These are phyloP conservation scores for Chlorella sorokiniana DNA, from an alignment of 139 green algal genomes.

Conservation along the genomic window DNA sequence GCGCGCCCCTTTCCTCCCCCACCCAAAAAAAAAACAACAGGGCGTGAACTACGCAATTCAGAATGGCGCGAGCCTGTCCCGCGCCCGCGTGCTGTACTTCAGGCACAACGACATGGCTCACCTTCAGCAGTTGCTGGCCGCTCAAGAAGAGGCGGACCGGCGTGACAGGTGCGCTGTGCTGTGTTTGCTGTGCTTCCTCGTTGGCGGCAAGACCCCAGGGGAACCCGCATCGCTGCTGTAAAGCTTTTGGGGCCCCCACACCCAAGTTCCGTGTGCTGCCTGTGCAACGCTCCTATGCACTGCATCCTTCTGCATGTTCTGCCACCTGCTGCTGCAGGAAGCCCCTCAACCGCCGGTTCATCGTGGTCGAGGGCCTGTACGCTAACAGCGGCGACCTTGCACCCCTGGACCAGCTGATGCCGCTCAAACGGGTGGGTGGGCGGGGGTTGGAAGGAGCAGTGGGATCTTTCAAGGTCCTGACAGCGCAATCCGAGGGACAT, in stretches of 20 bases:
- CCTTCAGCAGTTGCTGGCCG: constrained; percentile 77
- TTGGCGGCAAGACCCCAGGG: background rate
- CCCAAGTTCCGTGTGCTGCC: background rate
- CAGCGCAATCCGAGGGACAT: too few relatives aligned
- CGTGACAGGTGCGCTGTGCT: constrained; percentile 41
- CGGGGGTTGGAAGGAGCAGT: too few relatives aligned
- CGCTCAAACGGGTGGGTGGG: constrained; percentile 81
- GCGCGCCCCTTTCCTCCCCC: too few relatives aligned
- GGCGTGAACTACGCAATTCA: constrained; percentile 83
- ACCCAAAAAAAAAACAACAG: too few relatives aligned
- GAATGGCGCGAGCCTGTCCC: constrained; percentile 73
- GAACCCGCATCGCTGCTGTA: background rate
- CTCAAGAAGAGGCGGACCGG: constrained; percentile 60
- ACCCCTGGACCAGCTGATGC: constrained; percentile 77
- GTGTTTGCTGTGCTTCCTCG: background rate
- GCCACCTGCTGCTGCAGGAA: constrained; percentile 56
- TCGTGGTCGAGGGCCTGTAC: constrained; percentile 96
- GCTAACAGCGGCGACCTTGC: constrained; percentile 81
- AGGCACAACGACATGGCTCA: constrained; percentile 95
- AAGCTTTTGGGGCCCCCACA: background rate
- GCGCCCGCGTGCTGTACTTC: constrained; percentile 82
- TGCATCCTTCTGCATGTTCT: background rate
- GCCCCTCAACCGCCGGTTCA: constrained; percentile 87
- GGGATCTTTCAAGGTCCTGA: too few relatives aligned
- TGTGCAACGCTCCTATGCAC: background rate